These are phyloP conservation scores for Solanum hybrid DNA, from an alignment of 305 asterid genomes.

Conservation along the genomic window DNA sequence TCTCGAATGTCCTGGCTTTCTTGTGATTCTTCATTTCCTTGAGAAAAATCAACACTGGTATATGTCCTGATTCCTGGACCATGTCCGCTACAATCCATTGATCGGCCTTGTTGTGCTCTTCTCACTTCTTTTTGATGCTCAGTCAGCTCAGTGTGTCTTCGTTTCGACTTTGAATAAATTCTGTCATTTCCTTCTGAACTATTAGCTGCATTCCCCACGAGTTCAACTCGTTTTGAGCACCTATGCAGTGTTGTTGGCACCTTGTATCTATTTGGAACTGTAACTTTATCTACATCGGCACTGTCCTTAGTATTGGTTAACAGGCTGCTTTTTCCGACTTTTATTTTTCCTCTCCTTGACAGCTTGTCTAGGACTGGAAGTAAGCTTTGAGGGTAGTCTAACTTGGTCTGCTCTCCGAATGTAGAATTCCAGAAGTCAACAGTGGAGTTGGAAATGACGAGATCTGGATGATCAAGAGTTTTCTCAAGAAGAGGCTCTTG, in stretches of 20 bases:
- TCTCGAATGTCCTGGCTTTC: slow-evolving; percentile 45
- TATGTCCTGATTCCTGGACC: slow-evolving; percentile 69
- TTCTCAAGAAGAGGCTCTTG: slow-evolving; percentile 49
- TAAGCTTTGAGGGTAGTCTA: slow-evolving; percentile 53
- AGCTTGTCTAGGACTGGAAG: slow-evolving; percentile 62
- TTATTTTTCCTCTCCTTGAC: slow-evolving; percentile 45
- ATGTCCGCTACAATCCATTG: slow-evolving; percentile 48
- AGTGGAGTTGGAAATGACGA: slow-evolving; percentile 44
- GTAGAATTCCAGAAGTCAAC: slow-evolving; percentile 64
- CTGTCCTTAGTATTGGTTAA: background rate
- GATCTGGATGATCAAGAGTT: slow-evolving; percentile 59
- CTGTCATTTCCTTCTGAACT: slow-evolving; percentile 8
- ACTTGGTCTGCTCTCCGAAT: slow-evolving; percentile 36
- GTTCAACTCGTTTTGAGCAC: slow-evolving; percentile 65
- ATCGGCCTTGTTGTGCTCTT: slow-evolving; percentile 66
- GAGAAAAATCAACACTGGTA: slow-evolving; percentile 66
- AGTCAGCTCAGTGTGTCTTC: slow-evolving; percentile 47
- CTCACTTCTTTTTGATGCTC: slow-evolving; percentile 81
- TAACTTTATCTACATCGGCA: slow-evolving; percentile 7
- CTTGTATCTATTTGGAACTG: slow-evolving; percentile 14
- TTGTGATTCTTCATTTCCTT: slow-evolving; percentile 65
- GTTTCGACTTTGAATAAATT: slow-evolving; percentile 22
- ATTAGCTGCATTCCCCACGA: slow-evolving; percentile 17
- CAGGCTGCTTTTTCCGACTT: slow-evolving; percentile 30
- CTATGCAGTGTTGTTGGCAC: slow-evolving; percentile 30